phyloP scores from a whole-genome alignment of 2,329 filamentous ascomycete species.

The Sarocladium kiliense region DNA sequence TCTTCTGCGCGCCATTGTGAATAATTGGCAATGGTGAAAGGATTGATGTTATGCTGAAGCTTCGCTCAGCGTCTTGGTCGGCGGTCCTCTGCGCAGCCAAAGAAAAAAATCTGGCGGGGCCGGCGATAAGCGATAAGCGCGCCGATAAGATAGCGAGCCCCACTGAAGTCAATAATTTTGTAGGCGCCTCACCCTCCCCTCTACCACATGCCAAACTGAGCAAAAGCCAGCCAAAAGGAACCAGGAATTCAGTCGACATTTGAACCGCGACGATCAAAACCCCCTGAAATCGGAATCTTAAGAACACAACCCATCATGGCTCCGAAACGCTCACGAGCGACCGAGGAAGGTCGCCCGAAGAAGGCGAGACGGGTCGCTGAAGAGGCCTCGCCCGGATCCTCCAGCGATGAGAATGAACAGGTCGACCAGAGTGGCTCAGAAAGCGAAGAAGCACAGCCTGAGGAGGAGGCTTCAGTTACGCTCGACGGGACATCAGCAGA shows the following conservation, averaged over 20 bases:
- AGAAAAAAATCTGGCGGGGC: conserved; percentile 30
- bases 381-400: conserved; percentile 10
- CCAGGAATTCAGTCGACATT: too few relatives aligned
- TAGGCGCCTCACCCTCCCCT: not conserved
- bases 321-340: conserved; percentile 29
- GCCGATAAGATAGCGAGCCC: conserved; percentile 21
- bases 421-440: not conserved
- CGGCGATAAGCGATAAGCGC: conserved; percentile 24
- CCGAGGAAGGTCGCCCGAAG: conserved; percentile 11
- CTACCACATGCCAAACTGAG: not conserved
- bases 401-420: conserved; percentile 12
- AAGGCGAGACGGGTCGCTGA: conserved; percentile 9
- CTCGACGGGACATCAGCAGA: conserved; percentile 26
- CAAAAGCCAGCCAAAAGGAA: not conserved
- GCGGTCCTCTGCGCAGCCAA: not conserved
- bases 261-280: too few relatives aligned
- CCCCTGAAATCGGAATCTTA: too few relatives aligned
- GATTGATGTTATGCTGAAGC: conserved; percentile 1
- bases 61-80: not conserved
- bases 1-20: conserved; percentile 69
- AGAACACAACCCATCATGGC: not conserved
- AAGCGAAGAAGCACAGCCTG: not conserved
- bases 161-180: conserved; percentile 27
- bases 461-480: conserved; percentile 29
- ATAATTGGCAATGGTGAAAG: conserved; percentile 10